These are phyloP conservation scores for Citropsis articulata DNA, from an alignment of 345 rosid species.

Conservation along the genomic window DNA sequence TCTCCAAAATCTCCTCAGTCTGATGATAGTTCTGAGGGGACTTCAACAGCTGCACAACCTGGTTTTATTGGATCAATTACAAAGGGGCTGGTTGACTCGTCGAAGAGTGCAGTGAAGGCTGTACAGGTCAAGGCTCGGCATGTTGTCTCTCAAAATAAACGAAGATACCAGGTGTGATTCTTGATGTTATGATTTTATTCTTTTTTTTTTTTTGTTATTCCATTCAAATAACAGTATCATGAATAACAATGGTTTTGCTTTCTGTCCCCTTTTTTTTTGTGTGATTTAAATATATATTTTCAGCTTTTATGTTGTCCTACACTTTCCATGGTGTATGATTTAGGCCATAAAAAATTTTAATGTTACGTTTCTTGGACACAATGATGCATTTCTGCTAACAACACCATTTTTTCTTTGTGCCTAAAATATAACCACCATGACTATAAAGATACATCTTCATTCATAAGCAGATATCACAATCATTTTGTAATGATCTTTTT, in stretches of 20 bases:
- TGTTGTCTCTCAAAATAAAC: slow-evolving; percentile 83
- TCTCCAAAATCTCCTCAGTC: slow-evolving; percentile 68
- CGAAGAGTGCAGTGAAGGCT: slow-evolving; percentile 86
- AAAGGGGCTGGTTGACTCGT: slow-evolving; percentile 75
- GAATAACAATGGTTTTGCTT: background rate
- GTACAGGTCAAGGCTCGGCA: slow-evolving; percentile 92
- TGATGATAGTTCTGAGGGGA: slow-evolving; percentile 47
- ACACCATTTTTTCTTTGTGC: background rate
- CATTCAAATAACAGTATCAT: background rate
- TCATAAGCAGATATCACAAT: background rate
- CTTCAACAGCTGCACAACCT: slow-evolving; percentile 43
- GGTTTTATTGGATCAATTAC: slow-evolving; percentile 73
- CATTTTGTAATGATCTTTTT: background rate
- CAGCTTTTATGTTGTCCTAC: background rate
- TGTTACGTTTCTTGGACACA: background rate
- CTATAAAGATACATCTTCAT: background rate
- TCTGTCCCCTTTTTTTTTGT: background rate
- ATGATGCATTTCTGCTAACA: background rate
- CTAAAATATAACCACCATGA: background rate
- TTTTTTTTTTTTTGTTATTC: background rate
- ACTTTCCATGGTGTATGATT: background rate
- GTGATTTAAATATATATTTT: background rate
- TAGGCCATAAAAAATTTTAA: background rate
- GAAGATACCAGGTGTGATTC: slow-evolving; percentile 70
- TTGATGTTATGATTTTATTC: background rate